These are phyloP conservation scores for Albophoma yamanashiensis DNA, from an alignment of 2,329 filamentous ascomycete species.

Conservation along the genomic window DNA sequence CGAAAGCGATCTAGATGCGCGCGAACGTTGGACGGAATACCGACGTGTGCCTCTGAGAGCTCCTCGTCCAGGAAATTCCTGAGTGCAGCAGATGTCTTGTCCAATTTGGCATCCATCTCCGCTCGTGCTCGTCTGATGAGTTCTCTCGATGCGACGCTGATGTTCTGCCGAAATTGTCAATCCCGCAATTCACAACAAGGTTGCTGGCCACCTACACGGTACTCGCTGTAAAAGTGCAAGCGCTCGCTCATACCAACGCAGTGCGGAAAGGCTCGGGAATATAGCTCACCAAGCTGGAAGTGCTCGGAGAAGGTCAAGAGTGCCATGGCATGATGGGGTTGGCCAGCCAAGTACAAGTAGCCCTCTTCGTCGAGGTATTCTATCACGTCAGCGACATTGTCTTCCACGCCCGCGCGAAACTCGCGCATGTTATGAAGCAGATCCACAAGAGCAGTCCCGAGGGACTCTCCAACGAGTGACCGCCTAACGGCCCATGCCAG, in stretches of 20 bases:
- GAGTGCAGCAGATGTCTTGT: conserved; percentile 46
- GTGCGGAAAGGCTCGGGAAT: conserved; percentile 64
- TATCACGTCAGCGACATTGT: conserved; percentile 52
- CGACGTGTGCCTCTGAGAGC: conserved; percentile 54
- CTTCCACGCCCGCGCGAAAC: conserved; percentile 40
- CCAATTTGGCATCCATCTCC: conserved; percentile 56
- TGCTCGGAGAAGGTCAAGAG: conserved; percentile 57
- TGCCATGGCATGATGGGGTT: conserved; percentile 58
- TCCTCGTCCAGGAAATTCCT: conserved; percentile 62
- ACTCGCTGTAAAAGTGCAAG: conserved; percentile 46
- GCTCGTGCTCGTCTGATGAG: conserved; percentile 51
- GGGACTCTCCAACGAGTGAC: conserved; percentile 55
- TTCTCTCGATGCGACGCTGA: conserved; percentile 46
- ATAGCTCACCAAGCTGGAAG: conserved; percentile 52
- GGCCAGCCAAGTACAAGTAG: conserved; percentile 56
- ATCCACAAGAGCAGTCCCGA: conserved; percentile 53
- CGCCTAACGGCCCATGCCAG: conserved; percentile 59
- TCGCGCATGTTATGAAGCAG: conserved; percentile 56
- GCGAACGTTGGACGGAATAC: conserved; percentile 47
- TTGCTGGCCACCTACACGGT: conserved; percentile 35
- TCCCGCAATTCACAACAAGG: not conserved
- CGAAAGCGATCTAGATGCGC: conserved; percentile 65
- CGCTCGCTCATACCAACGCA: conserved; percentile 67
- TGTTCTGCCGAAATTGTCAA: conserved; percentile 25
- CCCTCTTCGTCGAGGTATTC: conserved; percentile 58